phyloP scores from a whole-genome alignment of 2,329 filamentous ascomycete genomes.

The Pezicula rhizophila region DNA sequence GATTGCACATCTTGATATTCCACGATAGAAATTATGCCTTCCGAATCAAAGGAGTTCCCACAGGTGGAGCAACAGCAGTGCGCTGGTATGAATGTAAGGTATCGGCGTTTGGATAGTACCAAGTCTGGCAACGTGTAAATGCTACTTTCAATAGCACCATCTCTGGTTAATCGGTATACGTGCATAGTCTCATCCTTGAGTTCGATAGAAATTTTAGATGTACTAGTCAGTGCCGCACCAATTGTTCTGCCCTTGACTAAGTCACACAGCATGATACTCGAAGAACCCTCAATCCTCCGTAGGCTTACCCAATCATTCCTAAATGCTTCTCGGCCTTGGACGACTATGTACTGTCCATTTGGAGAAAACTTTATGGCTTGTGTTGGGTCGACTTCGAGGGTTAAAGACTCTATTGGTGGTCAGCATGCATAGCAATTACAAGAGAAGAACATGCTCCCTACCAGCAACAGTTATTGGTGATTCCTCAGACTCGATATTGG shows the following conservation, averaged over 20 bases:
- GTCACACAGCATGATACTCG: slow-evolving; percentile 1
- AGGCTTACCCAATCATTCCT: neutral
- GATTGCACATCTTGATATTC: neutral
- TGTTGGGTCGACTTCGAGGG: neutral
- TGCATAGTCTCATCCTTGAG: neutral
- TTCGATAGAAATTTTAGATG: neutral
- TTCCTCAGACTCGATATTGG: neutral
- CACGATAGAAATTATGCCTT: neutral
- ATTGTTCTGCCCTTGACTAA: neutral
- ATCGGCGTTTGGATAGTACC: neutral
- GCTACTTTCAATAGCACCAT: slow-evolving; percentile 1
- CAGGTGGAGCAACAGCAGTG: slow-evolving; percentile 1
- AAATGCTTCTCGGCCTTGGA: slow-evolving; percentile 1
- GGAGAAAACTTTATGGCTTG: slow-evolving; percentile 4
- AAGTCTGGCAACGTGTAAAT: slow-evolving; percentile 1
- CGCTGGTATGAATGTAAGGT: slow-evolving; percentile 3
- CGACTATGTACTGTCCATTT: slow-evolving; percentile 1
- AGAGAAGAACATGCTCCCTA: neutral
- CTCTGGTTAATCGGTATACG: slow-evolving; percentile 3
- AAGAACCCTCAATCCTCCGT: neutral
- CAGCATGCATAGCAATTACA: neutral
- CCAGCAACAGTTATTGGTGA: slow-evolving; percentile 2
- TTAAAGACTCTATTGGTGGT: slow-evolving; percentile 1
- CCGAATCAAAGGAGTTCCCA: neutral
- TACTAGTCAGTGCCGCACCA: neutral